Percentiles rank a stretch among this genome's conserved stretches.
These are phyloP conservation scores for Hysterium pulicare DNA, from an alignment of 2,329 filamentous ascomycete species.

Conservation along the genomic window DNA sequence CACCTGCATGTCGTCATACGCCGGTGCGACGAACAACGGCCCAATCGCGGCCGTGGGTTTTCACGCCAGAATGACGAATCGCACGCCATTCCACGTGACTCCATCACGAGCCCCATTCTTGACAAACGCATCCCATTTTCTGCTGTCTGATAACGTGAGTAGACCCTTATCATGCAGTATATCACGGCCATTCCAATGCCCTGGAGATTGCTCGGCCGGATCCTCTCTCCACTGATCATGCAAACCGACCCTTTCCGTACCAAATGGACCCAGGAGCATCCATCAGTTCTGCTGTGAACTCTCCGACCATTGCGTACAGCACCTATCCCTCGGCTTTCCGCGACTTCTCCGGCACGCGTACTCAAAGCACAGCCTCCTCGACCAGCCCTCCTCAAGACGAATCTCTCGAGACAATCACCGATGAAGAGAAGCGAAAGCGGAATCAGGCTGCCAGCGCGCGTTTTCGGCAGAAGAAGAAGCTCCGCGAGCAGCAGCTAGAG, in stretches of 20 bases:
- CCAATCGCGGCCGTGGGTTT: too few relatives aligned
- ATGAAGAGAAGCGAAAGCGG: conserved; percentile 44
- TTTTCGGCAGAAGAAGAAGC: conserved; percentile 48
- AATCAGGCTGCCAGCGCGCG: conserved; percentile 43
- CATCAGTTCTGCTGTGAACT: not conserved
- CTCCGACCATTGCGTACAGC: not conserved
- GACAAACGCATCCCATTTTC: not conserved
- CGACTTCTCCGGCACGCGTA: not conserved
- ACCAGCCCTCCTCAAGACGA: not conserved
- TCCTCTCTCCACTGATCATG: not conserved
- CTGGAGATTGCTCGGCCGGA: not conserved
- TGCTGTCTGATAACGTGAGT: not conserved
- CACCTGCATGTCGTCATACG: too few relatives aligned
- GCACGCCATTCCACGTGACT: not conserved
- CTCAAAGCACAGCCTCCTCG: not conserved
- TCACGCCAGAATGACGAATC: not conserved
- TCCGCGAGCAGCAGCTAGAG: conserved; percentile 43
- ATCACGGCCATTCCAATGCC: not conserved
- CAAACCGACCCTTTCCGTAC: not conserved
- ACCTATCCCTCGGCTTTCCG: not conserved
- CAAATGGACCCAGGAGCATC: not conserved
- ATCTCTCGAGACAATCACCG: conserved; percentile 14
- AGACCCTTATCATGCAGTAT: not conserved
- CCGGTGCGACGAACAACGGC: too few relatives aligned
- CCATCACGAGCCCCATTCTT: not conserved